Percentiles rank a stretch among this genome's conserved stretches.
Evolutionary conservation across 768 basidiomycete genomes (phyloP).

Genomic region (Pleurotus djamor): DNA sequence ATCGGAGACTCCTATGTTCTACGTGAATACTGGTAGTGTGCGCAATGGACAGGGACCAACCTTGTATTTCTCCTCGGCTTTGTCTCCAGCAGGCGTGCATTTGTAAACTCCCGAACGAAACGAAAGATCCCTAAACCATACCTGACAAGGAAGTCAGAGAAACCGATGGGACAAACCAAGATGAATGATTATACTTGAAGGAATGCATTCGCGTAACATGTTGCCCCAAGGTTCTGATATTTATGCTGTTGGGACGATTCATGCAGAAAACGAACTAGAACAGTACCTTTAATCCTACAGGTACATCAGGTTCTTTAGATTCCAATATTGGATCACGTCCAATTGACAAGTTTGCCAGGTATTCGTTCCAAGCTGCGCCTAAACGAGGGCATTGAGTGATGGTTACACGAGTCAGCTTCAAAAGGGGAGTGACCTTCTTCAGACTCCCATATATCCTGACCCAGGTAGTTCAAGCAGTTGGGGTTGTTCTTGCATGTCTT

Average conservation of each 20-base stretch:
- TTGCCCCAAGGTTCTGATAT: slow-evolving; percentile 88
- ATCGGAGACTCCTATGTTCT: slow-evolving; percentile 68
- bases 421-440: slow-evolving; percentile 47
- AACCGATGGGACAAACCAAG: not conserved
- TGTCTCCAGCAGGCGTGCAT: slow-evolving; percentile 58
- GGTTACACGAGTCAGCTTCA: slow-evolving; percentile 9
- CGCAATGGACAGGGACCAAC: slow-evolving; percentile 16
- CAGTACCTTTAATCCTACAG: slow-evolving; percentile 75
- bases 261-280: slow-evolving; percentile 8
- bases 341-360: slow-evolving; percentile 48
- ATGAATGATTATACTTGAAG: slow-evolving; percentile 59
- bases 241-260: slow-evolving; percentile 4
- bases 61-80: slow-evolving; percentile 36
- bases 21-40: not conserved
- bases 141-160: slow-evolving; percentile 37
- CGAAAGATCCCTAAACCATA: slow-evolving; percentile 86
- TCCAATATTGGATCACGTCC: slow-evolving; percentile 52
- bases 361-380: slow-evolving; percentile 52
- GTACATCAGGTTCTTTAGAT: slow-evolving; percentile 50
- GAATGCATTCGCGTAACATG: slow-evolving; percentile 96
- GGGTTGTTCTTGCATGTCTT: slow-evolving; percentile 75
- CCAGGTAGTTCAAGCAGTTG: slow-evolving; percentile 85
- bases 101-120: slow-evolving; percentile 85
- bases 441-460: slow-evolving; percentile 76
- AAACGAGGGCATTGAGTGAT: slow-evolving; percentile 9